Base-by-base conservation (phyloP, 2,329 filamentous ascomycete species). In the Penicillium sp. region DNA sequence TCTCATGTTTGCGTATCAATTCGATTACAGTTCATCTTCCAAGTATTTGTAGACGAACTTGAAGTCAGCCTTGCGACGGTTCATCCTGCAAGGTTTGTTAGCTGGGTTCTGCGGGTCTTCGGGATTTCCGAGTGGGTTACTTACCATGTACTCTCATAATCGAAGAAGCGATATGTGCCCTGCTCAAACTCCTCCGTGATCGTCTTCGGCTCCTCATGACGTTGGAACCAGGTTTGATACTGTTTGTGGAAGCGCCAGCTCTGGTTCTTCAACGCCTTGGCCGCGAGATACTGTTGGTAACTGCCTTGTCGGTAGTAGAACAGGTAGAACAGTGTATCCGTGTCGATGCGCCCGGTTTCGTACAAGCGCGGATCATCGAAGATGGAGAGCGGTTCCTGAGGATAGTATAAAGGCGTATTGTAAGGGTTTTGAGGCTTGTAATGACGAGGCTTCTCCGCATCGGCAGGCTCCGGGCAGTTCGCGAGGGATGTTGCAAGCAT, bases 181-280 rank as follows among this genome's bases (percentile, higher is more conserved):
- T 98, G 93, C 73, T 98, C 93, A 65, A 88, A 97, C 72, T 98
- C 93, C 70, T 98, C 93, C 0, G 93, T 97, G 64, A 98, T 98
- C 61, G 84, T 90, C 77, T 98, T 98, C 17, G 93, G 93, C 74
- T 98, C 93, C 66, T 98, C 93, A 59, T 98, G 93, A 45, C 93
- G 81, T 71, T 98, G 93, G 65, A 98, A 98, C 93, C 93, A 98
- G 1, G 93, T 98, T 70, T 95, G 93, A 67, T 98, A 98, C 70
- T 97, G 93, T 76, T 98, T 98, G 74, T 98, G 93, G 69, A 98
- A 98, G 49, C 93, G 81, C 93, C 93, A 98, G 70, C 90, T 96
- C 71, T 98, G 93, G 58, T 91, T 87, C 73, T 98, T 98, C 45
- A 98, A 75, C 17, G 93, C 88, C 71, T 95, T 95, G 12, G 93